These are phyloP conservation scores for Flammula alnicola DNA, from an alignment of 1,284 basidiomycete species.

Conservation along the genomic window DNA sequence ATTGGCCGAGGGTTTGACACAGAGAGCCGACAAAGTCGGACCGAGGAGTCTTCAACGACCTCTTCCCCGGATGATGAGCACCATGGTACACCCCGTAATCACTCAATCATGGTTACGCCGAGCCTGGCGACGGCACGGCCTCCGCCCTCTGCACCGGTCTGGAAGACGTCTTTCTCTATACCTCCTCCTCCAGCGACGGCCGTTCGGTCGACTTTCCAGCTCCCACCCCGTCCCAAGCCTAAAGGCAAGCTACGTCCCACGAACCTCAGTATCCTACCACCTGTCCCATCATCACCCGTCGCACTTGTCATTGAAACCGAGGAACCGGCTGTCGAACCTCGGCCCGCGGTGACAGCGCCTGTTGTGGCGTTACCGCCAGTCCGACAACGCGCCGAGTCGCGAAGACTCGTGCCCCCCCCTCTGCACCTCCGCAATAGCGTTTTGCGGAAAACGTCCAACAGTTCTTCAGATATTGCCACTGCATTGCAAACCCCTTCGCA, in stretches of 20 bases:
- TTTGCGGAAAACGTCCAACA: constrained; percentile 26
- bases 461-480: constrained; percentile 23
- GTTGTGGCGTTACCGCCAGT: constrained; percentile 38
- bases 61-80: constrained; percentile 54
- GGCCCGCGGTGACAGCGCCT: constrained; percentile 7
- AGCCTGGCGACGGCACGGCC: constrained; percentile 32
- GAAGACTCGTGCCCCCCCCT: constrained; percentile 57
- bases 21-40: constrained; percentile 33
- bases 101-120: constrained; percentile 24
- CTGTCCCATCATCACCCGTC: constrained; percentile 71
- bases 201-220: constrained; percentile 55
- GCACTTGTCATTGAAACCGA: constrained; percentile 47
- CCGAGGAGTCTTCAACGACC: constrained; percentile 37
- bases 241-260: constrained; percentile 63
- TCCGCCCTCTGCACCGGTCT: constrained; percentile 58
- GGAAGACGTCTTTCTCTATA: constrained; percentile 54
- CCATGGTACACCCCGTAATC: constrained; percentile 34
- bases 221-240: constrained; percentile 43
- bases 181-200: constrained; percentile 49
- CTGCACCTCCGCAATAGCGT: constrained; percentile 50
- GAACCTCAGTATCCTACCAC: constrained; percentile 63
- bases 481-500: constrained; percentile 49
- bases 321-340: constrained; percentile 20
- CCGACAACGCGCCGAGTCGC: constrained; percentile 56
- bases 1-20: constrained; percentile 71